These are phyloP conservation scores for Tilletiaria anomala DNA, from an alignment of 1,284 basidiomycete genomes.

Conservation along the genomic window DNA sequence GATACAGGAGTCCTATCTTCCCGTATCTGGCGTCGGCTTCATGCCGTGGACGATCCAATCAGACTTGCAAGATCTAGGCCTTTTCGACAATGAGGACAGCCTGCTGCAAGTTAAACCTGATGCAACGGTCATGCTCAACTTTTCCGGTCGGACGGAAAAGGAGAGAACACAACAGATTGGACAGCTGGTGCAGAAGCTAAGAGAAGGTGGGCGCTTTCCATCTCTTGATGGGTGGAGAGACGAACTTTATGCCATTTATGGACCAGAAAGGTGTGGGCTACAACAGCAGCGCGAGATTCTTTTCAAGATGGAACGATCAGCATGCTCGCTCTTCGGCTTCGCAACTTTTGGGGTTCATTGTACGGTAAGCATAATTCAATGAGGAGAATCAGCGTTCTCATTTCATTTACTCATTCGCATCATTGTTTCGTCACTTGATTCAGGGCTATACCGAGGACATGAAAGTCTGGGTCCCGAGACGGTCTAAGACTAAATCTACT, in stretches of 20 bases:
- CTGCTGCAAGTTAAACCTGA: neutral
- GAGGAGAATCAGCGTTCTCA: neutral
- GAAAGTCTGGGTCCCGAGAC: conserved; percentile 70
- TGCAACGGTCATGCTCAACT: conserved; percentile 5
- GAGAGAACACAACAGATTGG: conserved; percentile 12
- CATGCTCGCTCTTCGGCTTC: conserved; percentile 73
- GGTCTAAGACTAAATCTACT: conserved; percentile 74
- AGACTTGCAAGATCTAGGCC: too few relatives aligned
- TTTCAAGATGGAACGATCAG: conserved; percentile 77
- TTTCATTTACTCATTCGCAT: too few relatives aligned
- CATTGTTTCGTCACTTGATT: too few relatives aligned
- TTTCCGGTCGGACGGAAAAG: conserved; percentile 14
- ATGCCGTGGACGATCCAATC: too few relatives aligned
- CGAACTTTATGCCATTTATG: conserved; percentile 31
- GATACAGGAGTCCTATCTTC: too few relatives aligned
- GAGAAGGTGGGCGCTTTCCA: conserved; percentile 19
- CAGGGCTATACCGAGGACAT: conserved; percentile 29
- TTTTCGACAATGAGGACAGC: too few relatives aligned
- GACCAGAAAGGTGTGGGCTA: too few relatives aligned
- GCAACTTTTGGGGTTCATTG: conserved; percentile 77
- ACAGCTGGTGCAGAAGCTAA: too few relatives aligned
- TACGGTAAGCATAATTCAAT: conserved; percentile 43
- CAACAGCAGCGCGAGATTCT: conserved; percentile 42
- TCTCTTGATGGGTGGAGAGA: conserved; percentile 38
- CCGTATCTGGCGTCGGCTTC: too few relatives aligned